These are phyloP conservation scores for Neofusicoccum cordaticola DNA, from an alignment of 2,329 filamentous ascomycete genomes.

Conservation along the genomic window DNA sequence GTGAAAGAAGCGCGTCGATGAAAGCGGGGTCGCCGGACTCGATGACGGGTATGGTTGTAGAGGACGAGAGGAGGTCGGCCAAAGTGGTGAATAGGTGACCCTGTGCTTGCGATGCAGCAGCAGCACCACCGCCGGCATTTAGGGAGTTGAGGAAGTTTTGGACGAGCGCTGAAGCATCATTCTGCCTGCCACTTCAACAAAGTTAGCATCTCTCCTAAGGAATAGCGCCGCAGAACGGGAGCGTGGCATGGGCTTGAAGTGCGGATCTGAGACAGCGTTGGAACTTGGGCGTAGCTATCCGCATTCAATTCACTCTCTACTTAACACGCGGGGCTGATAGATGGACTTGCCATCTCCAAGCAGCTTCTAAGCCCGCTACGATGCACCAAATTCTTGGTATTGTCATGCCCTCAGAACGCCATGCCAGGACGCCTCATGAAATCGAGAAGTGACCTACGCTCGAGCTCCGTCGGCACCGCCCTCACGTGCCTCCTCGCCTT, in stretches of 20 bases:
- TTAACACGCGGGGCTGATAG: background rate
- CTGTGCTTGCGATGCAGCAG: slow-evolving; percentile 35
- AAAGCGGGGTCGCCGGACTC: slow-evolving; percentile 62
- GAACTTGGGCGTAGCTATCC: background rate
- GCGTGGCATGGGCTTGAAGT: slow-evolving; percentile 9
- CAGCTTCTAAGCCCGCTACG: background rate
- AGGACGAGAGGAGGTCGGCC: slow-evolving; percentile 76
- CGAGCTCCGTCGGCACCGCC: slow-evolving; percentile 94
- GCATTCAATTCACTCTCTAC: slow-evolving; percentile 15
- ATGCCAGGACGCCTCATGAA: slow-evolving; percentile 17
- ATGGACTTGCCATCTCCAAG: background rate
- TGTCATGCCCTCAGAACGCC: slow-evolving; percentile 15
- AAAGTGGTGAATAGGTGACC: slow-evolving; percentile 75
- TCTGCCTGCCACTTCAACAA: slow-evolving; percentile 3
- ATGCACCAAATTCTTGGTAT: slow-evolving; percentile 10
- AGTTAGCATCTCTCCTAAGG: slow-evolving; percentile 2
- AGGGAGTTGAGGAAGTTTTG: slow-evolving; percentile 87
- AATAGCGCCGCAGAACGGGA: background rate
- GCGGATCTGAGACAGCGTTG: background rate
- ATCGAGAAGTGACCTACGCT: slow-evolving; percentile 80
- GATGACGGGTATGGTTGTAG: slow-evolving; percentile 74
- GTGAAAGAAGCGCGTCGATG: slow-evolving; percentile 71
- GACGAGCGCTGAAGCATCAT: slow-evolving; percentile 73
- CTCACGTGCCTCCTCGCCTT: slow-evolving; percentile 83
- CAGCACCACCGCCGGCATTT: slow-evolving; percentile 52